Percentiles rank a stretch among this genome's conserved stretches.
These are phyloP conservation scores for Metschnikowia rubicola DNA, from an alignment of 805 yeast species.

Conservation along the genomic window DNA sequence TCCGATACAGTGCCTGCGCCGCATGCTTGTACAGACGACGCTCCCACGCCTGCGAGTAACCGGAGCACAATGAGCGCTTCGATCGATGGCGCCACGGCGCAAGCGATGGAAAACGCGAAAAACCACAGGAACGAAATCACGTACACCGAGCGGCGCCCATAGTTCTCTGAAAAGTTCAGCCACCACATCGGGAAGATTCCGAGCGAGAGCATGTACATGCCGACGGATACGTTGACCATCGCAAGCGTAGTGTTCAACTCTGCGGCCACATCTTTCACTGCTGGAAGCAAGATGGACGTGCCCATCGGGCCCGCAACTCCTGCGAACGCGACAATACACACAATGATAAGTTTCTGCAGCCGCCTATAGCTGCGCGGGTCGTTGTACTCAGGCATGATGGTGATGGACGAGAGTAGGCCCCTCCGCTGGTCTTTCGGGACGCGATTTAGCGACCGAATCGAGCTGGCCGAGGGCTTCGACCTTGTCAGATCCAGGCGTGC, in stretches of 20 bases:
- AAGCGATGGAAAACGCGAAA: conserved; percentile 66
- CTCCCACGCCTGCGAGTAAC: conserved; percentile 75
- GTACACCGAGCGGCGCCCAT: conserved; percentile 75
- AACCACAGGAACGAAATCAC: conserved; percentile 62
- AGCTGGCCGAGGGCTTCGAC: background rate
- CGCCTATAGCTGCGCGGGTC: conserved; percentile 66
- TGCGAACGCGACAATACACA: conserved; percentile 65
- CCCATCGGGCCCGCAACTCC: conserved; percentile 88
- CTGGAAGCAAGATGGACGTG: conserved; percentile 78
- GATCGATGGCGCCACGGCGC: conserved; percentile 62
- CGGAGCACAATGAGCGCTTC: conserved; percentile 64
- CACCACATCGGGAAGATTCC: conserved; percentile 89
- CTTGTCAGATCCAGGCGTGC: background rate
- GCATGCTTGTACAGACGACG: conserved; percentile 74
- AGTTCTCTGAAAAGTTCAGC: conserved; percentile 72
- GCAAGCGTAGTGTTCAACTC: conserved; percentile 55
- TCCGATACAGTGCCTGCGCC: conserved; percentile 90
- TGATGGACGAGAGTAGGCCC: conserved; percentile 52
- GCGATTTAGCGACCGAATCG: conserved; percentile 1
- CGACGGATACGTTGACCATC: conserved; percentile 74
- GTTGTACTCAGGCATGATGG: conserved; percentile 65
- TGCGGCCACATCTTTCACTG: conserved; percentile 54
- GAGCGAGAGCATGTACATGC: conserved; percentile 66
- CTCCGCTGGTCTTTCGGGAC: conserved; percentile 41
- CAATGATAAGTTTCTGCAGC: conserved; percentile 49